Base-by-base conservation (phyloP, 495 filamentous ascomycete species). In the Sphaerosporella brunnea region DNA sequence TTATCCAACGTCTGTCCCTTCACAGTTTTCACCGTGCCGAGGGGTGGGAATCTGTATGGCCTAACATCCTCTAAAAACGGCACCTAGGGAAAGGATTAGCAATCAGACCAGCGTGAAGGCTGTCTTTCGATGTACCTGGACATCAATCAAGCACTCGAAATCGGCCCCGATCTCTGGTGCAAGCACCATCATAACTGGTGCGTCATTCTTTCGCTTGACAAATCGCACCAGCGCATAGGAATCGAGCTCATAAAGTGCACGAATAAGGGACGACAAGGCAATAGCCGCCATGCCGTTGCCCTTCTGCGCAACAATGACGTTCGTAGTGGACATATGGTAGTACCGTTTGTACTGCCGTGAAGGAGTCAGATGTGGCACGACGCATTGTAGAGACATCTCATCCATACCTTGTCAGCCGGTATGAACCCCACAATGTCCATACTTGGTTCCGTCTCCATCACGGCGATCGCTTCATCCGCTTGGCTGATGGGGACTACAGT, bases 61-160 rank as follows among this genome's bases (percentile, higher is more conserved):
- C 92, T 75, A 21, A 94, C 68, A 61, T 99, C 92, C 65, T 99
- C 92, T 1, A 81, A 74, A 56, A 93, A 96, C 2, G 90, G 90
- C n/a, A 97, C 42, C 55, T 59, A 11, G 11, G 4, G 19, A n/a
- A 30, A 10, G n/a, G n/a, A n/a, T n/a, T n/a, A n/a, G n/a, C n/a
- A n/a, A n/a, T n/a, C n/a, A n/a, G n/a, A n/a, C n/a, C n/a, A n/a
- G n/a, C n/a, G n/a, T n/a, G 4, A 23, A 26, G 9, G 26, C 7
- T 23, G 1, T 28, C 2, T 16, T 23, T 15, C 15, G 38, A 46
- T 20, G 20, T 48, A 59, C 71, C 48, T 92, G 85, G 3, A 87
- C 72, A 62, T 97, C 92, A 50, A 93, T 73, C 11, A 99, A 70
- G 54, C 82, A 85, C 62, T 96, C 92, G 51, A 80, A 80, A 35